A percentile compares a stretch with the other conserved stretches of the same genome.
phyloP scores from a whole-genome alignment of 1,284 basidiomycete genomes.

The Gomphus sp. region DNA sequence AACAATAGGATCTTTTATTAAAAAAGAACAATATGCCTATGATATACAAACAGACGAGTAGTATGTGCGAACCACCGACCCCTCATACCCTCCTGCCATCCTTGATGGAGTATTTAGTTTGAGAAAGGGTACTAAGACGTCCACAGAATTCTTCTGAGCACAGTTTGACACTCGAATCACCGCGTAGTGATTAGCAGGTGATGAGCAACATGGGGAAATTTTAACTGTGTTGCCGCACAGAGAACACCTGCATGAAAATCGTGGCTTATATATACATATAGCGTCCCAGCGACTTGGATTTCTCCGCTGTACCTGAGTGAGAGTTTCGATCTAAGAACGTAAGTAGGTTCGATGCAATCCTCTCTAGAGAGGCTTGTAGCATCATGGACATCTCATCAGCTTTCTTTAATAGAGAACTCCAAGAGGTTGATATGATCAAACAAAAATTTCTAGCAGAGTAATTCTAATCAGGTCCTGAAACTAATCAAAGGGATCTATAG shows the following conservation, averaged over 20 bases:
- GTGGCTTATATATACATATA: background rate
- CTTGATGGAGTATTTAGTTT: conserved; percentile 19
- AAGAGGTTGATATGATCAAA: no score
- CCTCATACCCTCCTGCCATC: conserved; percentile 51
- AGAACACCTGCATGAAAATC: background rate
- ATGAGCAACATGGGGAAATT: conserved; percentile 9
- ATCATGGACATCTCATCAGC: no score
- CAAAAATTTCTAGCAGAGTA: no score
- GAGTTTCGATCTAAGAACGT: no score
- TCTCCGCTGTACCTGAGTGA: background rate
- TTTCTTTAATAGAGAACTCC: no score
- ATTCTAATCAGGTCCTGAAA: no score
- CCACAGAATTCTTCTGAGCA: conserved; percentile 53
- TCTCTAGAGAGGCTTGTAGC: no score
- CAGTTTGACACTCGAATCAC: conserved; percentile 82
- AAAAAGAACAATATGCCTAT: background rate
- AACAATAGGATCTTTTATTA: background rate
- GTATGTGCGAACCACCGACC: conserved; percentile 73
- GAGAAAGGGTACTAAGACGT: conserved; percentile 72
- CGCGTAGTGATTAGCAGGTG: conserved; percentile 31
- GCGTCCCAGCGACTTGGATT: background rate
- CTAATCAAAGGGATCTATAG: no score
- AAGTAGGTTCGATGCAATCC: no score
- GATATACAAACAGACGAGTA: background rate
- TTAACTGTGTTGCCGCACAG: conserved; percentile 7